Base-by-base conservation (phyloP, 805 yeast genomes). In the Candida ficus region DNA sequence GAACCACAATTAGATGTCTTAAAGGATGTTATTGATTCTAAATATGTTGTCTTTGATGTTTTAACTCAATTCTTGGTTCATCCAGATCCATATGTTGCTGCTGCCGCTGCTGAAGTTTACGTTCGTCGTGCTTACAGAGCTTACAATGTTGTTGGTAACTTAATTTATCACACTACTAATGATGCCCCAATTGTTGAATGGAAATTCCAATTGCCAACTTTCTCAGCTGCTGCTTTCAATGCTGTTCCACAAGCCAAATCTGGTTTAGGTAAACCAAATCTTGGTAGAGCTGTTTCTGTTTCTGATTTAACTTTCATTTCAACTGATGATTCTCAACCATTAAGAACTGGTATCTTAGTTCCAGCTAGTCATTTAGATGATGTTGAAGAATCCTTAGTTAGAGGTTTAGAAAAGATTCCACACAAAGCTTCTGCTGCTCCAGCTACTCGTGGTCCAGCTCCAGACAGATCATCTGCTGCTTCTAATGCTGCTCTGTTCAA, bases 91-190 rank as follows among this genome's bases (percentile, higher is more conserved):
- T 86, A 87, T 73, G 91, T 93, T 45, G 84, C 91, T 4, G 77
- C 91, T 50, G 98, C 99, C 28, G 98, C 99, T 28, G 88, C 95
- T 34, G 97, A 93, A 66, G 95, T 93, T 44, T 93, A 93, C 64
- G 82, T 90, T 45, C 83, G 98, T 63, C 83, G 99, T 63, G 95
- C 98, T 33, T 93, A 90, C 71, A 80, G 98, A 58, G 98, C 98
- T 29, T 93, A 95, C 68, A 82, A 88, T 30, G 82, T 93, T 46
- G 81, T 93, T 46, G 82, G 86, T 41, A 83, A 81, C 48, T 75
- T 95, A 39, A 67, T 70, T 40, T 86, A 87, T 57, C 76, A 73
- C 47, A 71, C 64, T 39, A 71, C 75, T 25, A 52, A 63, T 19
- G 75, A 71, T 8, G 66, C 68, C 32, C 95, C 97, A 29, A 74